Conservation (phyloP, 352 stramenopile genomes). For the Globisporangium rhizosaccharum region DNA sequence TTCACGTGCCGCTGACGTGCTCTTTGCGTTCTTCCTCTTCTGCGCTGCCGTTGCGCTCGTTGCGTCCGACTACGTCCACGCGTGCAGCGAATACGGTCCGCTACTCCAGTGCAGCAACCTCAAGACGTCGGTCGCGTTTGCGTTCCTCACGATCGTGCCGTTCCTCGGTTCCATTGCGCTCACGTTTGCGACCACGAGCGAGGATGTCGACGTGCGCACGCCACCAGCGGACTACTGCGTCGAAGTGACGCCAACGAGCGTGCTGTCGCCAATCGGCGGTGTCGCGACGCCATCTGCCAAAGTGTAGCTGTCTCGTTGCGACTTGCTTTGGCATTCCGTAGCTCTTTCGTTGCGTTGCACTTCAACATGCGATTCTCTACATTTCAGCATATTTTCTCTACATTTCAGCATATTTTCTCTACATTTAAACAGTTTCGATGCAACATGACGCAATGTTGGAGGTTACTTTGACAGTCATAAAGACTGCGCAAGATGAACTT, state of each 20-base stretch:
- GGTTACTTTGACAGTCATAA: too few relatives aligned
- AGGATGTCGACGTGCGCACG: background rate
- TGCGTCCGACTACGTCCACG: slow-evolving; percentile 22
- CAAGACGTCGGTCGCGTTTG: slow-evolving; percentile 25
- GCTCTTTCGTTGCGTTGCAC: too few relatives aligned
- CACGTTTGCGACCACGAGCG: slow-evolving; percentile 21
- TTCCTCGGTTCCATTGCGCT: slow-evolving; percentile 27
- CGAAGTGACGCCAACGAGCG: slow-evolving; percentile 15
- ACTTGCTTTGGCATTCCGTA: background rate
- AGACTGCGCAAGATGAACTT: too few relatives aligned
- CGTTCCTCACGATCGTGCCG: slow-evolving; percentile 25
- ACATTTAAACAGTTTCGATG: too few relatives aligned
- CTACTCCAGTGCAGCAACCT: slow-evolving; percentile 39
- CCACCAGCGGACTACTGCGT: slow-evolving; percentile 8
- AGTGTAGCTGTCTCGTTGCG: slow-evolving; percentile 5
- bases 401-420: too few relatives aligned
- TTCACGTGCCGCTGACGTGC: slow-evolving; percentile 21
- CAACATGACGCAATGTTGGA: too few relatives aligned
- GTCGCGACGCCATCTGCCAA: slow-evolving; percentile 18
- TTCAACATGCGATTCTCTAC: too few relatives aligned
- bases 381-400: too few relatives aligned
- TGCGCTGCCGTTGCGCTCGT: slow-evolving; percentile 21
- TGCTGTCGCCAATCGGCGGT: slow-evolving; percentile 11
- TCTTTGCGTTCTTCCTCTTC: slow-evolving; percentile 24
- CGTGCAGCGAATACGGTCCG: slow-evolving; percentile 25